Evolutionary conservation across 306 rosid species (phyloP).

Genomic region (Sphenostylis stenocarpa): DNA sequence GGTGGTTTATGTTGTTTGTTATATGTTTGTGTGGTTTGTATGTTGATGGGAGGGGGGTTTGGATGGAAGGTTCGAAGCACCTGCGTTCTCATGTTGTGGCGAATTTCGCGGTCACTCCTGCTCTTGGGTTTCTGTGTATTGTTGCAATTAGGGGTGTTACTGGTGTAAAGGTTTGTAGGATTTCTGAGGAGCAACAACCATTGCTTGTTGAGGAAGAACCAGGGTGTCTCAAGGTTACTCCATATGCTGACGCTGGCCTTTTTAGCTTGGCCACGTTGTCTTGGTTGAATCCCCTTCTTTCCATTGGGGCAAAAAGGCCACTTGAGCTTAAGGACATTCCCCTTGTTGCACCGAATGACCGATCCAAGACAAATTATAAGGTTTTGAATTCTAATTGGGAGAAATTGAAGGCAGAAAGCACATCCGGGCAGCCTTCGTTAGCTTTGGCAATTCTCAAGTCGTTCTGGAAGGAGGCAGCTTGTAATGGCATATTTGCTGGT

Average conservation of each 20-base stretch:
- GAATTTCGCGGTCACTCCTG: constrained; percentile 81
- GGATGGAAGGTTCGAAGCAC: constrained; percentile 54
- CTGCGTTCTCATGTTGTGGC: constrained; percentile 68
- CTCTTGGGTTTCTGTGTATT: constrained; percentile 71
- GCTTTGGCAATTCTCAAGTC: constrained; percentile 92
- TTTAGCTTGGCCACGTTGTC: constrained; percentile 80
- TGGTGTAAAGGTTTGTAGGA: constrained; percentile 63
- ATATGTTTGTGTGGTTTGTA: constrained; percentile 71
- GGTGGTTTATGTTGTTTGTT: constrained; percentile 76
- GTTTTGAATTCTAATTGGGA: constrained; percentile 85
- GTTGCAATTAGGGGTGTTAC: constrained; percentile 73
- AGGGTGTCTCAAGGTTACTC: constrained; percentile 89
- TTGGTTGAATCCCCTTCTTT: constrained; percentile 86
- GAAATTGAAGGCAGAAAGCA: constrained; percentile 73
- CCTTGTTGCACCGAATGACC: constrained; percentile 81
- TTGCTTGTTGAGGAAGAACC: constrained; percentile 81
- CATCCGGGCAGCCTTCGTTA: constrained; percentile 66
- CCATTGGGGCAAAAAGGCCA: constrained; percentile 88
- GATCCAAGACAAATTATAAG: constrained; percentile 82
- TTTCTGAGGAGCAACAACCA: constrained; percentile 70
- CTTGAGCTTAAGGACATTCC: constrained; percentile 98
- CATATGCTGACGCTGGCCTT: constrained; percentile 82
- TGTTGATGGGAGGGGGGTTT: constrained; percentile 73
- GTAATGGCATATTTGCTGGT: constrained; percentile 93
- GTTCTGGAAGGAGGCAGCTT: constrained; percentile 95